Evolutionary conservation across 1,284 basidiomycete species (phyloP).

Genomic region (Stereum hirsutum): DNA sequence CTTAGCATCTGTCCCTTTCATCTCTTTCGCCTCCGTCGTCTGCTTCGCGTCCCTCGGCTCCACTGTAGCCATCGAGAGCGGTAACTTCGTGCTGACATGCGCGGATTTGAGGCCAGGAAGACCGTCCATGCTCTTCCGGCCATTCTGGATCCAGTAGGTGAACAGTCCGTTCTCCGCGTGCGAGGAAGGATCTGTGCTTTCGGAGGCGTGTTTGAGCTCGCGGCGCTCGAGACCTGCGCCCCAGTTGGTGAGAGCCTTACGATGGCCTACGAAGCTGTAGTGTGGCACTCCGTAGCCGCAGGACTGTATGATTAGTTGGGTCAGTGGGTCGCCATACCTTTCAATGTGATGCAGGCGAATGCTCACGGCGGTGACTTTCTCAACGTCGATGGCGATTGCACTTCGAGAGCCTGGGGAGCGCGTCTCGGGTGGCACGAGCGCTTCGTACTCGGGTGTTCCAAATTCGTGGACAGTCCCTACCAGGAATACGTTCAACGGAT

Average conservation of each 20-base stretch:
- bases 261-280: slow-evolving; percentile 35
- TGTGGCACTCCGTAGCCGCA: slow-evolving; percentile 46
- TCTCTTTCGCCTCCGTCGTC: background rate
- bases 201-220: slow-evolving; percentile 14
- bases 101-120: slow-evolving; percentile 20
- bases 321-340: background rate
- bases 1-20: background rate
- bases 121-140: slow-evolving; percentile 41
- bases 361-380: slow-evolving; percentile 44
- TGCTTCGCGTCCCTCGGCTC: background rate
- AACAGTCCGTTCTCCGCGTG: slow-evolving; percentile 26
- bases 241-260: slow-evolving; percentile 27
- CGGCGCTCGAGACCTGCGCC: slow-evolving; percentile 20
- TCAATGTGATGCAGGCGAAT: background rate
- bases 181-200: slow-evolving; percentile 6
- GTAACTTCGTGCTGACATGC: slow-evolving; percentile 7
- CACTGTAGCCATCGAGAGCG: slow-evolving; percentile 1
- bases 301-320: slow-evolving; percentile 24
- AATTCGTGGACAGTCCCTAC: slow-evolving; percentile 41
- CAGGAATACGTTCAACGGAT: too few species aligned
- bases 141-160: slow-evolving; percentile 34
- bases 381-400: slow-evolving; percentile 39
- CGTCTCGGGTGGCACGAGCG: slow-evolving; percentile 28
- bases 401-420: slow-evolving; percentile 43
- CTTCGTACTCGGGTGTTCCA: slow-evolving; percentile 40